Conservation (phyloP, 495 filamentous ascomycete genomes). For the Xylaria grammica region DNA sequence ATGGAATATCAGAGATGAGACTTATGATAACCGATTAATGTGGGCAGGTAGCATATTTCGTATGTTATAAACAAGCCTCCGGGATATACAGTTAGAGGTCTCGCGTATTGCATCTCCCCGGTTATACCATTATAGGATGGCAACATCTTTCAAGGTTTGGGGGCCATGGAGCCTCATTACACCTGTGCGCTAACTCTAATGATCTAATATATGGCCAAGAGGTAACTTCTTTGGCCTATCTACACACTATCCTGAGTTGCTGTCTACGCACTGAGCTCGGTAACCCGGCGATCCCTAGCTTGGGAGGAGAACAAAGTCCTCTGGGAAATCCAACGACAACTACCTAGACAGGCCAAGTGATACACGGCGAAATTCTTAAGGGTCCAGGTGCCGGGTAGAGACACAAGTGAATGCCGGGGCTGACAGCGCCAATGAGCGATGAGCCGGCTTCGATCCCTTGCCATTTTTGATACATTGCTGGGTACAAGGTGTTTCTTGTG, state of each 20-base stretch:
- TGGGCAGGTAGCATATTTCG: too few relatives aligned
- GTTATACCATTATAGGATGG: conserved; percentile 2
- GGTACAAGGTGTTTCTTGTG: conserved; percentile 15
- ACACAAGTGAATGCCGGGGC: conserved; percentile 31
- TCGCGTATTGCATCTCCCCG: too few relatives aligned
- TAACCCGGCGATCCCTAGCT: neutral
- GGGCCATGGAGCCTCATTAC: neutral
- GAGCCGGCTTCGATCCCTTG: conserved; percentile 22
- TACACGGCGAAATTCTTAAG: neutral
- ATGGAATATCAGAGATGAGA: too few relatives aligned
- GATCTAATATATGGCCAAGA: conserved; percentile 9
- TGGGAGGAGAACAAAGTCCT: neutral
- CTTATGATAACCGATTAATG: too few relatives aligned
- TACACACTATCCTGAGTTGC: neutral
- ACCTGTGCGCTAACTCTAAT: neutral
- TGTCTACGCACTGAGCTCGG: neutral
- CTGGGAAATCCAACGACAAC: neutral
- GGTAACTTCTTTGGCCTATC: neutral
- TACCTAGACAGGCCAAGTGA: neutral
- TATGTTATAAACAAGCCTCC: too few relatives aligned
- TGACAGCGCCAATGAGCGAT: conserved; percentile 31
- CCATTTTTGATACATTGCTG: conserved; percentile 34
- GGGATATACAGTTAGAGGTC: too few relatives aligned
- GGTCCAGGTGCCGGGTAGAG: neutral
- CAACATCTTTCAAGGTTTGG: neutral